phyloP scores from a whole-genome alignment of 805 yeast species.

The Torulaspora delbrueckii region DNA sequence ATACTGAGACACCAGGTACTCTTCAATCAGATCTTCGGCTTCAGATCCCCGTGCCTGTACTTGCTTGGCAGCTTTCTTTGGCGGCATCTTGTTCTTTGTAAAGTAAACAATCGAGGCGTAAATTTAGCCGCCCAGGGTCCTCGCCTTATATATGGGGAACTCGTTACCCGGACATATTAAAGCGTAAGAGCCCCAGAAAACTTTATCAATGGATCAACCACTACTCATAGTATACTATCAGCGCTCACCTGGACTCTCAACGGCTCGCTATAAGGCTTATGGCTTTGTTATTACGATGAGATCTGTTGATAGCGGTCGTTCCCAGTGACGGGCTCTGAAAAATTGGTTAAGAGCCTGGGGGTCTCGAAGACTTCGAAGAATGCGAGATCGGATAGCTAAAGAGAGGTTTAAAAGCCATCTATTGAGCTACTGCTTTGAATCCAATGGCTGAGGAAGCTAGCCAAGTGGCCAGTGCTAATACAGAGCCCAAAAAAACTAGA shows the following conservation, averaged over 20 bases:
- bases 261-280: not conserved
- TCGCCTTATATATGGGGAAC: not conserved
- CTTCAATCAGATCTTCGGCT: constrained; percentile 35
- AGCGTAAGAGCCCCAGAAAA: not conserved
- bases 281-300: not conserved
- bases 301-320: not conserved
- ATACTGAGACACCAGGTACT: constrained; percentile 42
- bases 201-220: not conserved
- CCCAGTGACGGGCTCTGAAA: not conserved
- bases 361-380: not conserved
- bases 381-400: too few relatives aligned
- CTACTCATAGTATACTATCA: too few relatives aligned
- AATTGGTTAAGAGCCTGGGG: constrained; percentile 1
- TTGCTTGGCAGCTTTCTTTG: constrained; percentile 15
- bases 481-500: constrained; percentile 6
- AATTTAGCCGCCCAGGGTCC: constrained; percentile 10
- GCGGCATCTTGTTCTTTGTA: constrained; percentile 10
- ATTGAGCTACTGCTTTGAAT: not conserved
- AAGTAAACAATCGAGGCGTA: not conserved
- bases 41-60: constrained; percentile 23
- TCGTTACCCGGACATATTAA: not conserved
- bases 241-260: not conserved
- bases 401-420: too few relatives aligned
- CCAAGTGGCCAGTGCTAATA: not conserved
- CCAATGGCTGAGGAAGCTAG: not conserved